Conservation (phyloP, 2,329 filamentous ascomycete genomes). For the Monosporascus sp. region DNA sequence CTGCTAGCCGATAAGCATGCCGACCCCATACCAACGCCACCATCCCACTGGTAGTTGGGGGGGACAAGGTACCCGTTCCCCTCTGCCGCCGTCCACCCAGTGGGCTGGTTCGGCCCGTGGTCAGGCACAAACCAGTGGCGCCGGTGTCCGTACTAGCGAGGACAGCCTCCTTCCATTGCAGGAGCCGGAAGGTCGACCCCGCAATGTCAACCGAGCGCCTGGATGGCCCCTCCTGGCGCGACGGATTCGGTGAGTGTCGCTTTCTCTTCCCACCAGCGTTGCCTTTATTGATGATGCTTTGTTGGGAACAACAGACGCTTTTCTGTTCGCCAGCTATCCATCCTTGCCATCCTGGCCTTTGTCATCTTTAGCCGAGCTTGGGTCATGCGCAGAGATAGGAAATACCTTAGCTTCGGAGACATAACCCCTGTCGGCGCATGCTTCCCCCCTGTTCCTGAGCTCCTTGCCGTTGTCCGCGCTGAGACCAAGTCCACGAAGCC, state of each 20-base stretch:
- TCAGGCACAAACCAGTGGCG: too few relatives aligned
- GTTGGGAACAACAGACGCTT: conserved; percentile 13
- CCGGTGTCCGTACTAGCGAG: too few relatives aligned
- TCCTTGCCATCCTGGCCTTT: conserved; percentile 13
- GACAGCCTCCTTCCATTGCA: neutral
- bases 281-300: conserved; percentile 20
- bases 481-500: neutral
- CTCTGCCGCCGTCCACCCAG: neutral
- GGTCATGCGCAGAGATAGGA: conserved; percentile 13
- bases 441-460: conserved; percentile 18
- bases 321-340: conserved; percentile 16
- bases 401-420: conserved; percentile 6
- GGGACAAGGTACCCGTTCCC: neutral
- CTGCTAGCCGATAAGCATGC: neutral
- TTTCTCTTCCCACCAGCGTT: neutral
- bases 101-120: neutral
- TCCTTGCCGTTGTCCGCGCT: conserved; percentile 5
- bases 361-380: conserved; percentile 16
- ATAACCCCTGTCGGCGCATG: conserved; percentile 16
- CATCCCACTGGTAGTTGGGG: neutral
- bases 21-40: neutral
- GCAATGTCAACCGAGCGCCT: conserved; percentile 7
- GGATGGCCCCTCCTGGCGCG: conserved; percentile 13
- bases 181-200: conserved; percentile 6
- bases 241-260: conserved; percentile 19